These are phyloP conservation scores for Populus hybrid DNA, from an alignment of 441 rosid species.

Conservation along the genomic window DNA sequence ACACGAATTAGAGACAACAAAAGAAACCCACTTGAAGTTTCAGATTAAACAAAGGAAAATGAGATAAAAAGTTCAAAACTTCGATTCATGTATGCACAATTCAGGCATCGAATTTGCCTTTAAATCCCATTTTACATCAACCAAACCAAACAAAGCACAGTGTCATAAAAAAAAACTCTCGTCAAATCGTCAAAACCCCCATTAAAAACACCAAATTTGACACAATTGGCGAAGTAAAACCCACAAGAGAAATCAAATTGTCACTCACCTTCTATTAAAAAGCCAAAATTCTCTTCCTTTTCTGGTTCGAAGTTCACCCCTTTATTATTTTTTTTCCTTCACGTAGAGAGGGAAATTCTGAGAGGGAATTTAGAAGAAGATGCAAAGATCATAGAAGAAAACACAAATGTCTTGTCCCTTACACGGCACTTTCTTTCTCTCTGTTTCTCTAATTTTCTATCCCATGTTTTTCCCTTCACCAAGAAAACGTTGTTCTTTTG, in stretches of 20 bases:
- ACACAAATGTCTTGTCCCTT: slow-evolving; percentile 4
- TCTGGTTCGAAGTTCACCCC: slow-evolving; percentile 15
- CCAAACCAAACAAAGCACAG: slow-evolving; percentile 21
- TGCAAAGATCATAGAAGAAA: slow-evolving; percentile 19
- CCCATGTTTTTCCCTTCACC: slow-evolving; percentile 35
- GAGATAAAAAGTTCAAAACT: neutral
- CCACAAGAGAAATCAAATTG: slow-evolving; percentile 3
- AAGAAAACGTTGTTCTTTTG: slow-evolving; percentile 18
- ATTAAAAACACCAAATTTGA: slow-evolving; percentile 16
- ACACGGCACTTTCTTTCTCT: slow-evolving; percentile 17
- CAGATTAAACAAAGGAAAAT: neutral
- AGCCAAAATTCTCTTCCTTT: neutral
- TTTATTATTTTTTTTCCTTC: slow-evolving; percentile 3
- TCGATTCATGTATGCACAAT: neutral
- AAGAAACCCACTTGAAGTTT: slow-evolving; percentile 8
- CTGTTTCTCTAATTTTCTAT: slow-evolving; percentile 31
- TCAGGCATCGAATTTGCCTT: slow-evolving; percentile 1
- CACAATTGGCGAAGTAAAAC: slow-evolving; percentile 12
- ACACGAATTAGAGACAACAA: neutral
- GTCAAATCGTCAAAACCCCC: slow-evolving; percentile 5
- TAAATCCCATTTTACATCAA: slow-evolving; percentile 13
- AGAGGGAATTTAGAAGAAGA: slow-evolving; percentile 14
- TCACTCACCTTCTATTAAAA: slow-evolving; percentile 36
- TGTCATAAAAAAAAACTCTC: neutral
- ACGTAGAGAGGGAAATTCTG: slow-evolving; percentile 4